A percentile compares a stretch with the other conserved stretches of the same genome.
Evolutionary conservation across 139 green algal genomes (phyloP).

Genomic region (Asterochloris sp.): DNA sequence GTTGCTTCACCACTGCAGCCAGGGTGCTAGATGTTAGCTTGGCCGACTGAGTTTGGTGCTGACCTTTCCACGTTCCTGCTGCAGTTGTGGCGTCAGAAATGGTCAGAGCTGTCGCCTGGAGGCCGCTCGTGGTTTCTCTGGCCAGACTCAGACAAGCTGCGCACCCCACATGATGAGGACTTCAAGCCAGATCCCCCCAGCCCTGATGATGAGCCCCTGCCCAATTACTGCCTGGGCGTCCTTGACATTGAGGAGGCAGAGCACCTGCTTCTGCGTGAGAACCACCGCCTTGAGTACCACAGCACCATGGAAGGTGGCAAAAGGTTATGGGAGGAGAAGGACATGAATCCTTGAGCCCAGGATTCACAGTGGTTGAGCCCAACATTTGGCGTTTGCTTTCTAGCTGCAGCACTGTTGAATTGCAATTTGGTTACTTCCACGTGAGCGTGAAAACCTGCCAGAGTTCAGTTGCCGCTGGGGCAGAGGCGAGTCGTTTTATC

Average conservation of each 20-base stretch:
- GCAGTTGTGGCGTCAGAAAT: conserved; percentile 26
- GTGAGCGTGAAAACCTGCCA: no score
- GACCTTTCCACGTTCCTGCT: not conserved
- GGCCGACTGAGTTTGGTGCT: not conserved
- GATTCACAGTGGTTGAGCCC: no score
- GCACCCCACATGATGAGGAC: conserved; percentile 13
- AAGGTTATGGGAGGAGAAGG: conserved; percentile 2
- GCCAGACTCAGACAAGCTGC: conserved; percentile 20
- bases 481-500: no score
- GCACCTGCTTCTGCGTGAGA: conserved; percentile 24
- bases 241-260: conserved; percentile 35
- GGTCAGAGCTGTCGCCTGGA: conserved; percentile 31
- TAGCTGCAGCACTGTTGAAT: no score
- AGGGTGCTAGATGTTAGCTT: not conserved
- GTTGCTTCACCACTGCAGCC: not conserved
- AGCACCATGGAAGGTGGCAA: conserved; percentile 7
- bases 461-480: no score
- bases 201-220: conserved; percentile 16
- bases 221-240: conserved; percentile 36
- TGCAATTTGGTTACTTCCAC: no score
- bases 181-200: conserved; percentile 8
- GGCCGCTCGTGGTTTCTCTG: conserved; percentile 42
- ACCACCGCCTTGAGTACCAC: conserved; percentile 17
- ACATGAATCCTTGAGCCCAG: conserved; percentile 22
- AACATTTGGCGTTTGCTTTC: no score